Conservation (phyloP, 805 yeast genomes). For the Candida rishiriensis region DNA sequence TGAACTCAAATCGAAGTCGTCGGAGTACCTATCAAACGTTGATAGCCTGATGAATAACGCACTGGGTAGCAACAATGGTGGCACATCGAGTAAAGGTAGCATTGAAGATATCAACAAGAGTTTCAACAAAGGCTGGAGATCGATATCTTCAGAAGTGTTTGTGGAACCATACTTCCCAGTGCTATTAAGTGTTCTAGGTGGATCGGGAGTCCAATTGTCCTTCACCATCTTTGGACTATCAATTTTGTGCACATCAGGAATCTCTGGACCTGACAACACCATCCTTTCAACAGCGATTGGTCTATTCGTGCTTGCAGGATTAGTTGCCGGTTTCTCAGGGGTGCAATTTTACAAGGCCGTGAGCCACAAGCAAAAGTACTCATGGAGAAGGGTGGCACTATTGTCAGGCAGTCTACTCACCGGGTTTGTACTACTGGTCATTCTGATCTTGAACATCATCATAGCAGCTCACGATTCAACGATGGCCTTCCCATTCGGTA, state of each 20-base stretch:
- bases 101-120: neutral
- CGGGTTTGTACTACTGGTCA: slow-evolving; percentile 41
- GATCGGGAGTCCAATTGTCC: slow-evolving; percentile 72
- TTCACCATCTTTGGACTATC: slow-evolving; percentile 63
- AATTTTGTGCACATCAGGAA: slow-evolving; percentile 50
- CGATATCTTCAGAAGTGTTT: slow-evolving; percentile 49
- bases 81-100: no score
- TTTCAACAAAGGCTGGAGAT: slow-evolving; percentile 44
- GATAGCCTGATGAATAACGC: slow-evolving; percentile 12
- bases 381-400: slow-evolving; percentile 37
- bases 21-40: slow-evolving; percentile 14
- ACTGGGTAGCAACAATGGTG: neutral
- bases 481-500: slow-evolving; percentile 72
- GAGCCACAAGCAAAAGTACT: slow-evolving; percentile 35
- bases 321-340: slow-evolving; percentile 70
- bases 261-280: slow-evolving; percentile 61
- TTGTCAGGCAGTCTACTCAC: slow-evolving; percentile 48
- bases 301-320: slow-evolving; percentile 64
- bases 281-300: slow-evolving; percentile 56
- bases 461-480: slow-evolving; percentile 77
- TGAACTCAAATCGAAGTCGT: slow-evolving; percentile 33
- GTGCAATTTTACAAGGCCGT: slow-evolving; percentile 57
- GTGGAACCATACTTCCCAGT: slow-evolving; percentile 45
- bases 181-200: slow-evolving; percentile 51
- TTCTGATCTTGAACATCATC: slow-evolving; percentile 57